A percentile compares a stretch with the other conserved stretches of the same genome.
These are phyloP conservation scores for Aquanectria penicillioides DNA, from an alignment of 2,329 filamentous ascomycete species.

Conservation along the genomic window DNA sequence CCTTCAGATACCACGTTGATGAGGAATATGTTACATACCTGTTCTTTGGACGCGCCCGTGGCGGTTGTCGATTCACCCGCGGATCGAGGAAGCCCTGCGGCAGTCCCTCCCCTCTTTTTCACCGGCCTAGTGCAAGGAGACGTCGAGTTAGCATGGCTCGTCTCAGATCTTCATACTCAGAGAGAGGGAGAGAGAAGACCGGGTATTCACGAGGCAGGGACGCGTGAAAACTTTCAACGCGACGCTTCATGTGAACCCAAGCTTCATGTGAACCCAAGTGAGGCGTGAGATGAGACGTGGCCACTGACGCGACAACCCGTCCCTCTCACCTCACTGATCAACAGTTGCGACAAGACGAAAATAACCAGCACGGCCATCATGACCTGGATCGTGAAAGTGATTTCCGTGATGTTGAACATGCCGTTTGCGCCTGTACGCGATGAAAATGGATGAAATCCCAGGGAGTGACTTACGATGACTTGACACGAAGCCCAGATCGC, in stretches of 20 bases:
- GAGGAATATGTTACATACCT: slow-evolving; percentile 55
- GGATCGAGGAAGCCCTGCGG: slow-evolving; percentile 73
- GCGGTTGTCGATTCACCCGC: slow-evolving; percentile 72
- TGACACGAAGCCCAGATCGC: slow-evolving; percentile 71
- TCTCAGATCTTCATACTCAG: not conserved
- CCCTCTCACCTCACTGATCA: not conserved
- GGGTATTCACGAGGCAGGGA: not conserved
- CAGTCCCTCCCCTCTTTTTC: slow-evolving; percentile 77
- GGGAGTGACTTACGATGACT: slow-evolving; percentile 70
- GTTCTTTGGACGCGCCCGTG: slow-evolving; percentile 62
- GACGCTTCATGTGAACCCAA: not conserved
- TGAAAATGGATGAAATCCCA: slow-evolving; percentile 3
- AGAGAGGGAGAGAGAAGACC: not conserved
- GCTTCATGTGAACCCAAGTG: slow-evolving; percentile 1
- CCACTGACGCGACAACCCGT: slow-evolving; percentile 24
- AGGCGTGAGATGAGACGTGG: slow-evolving; percentile 24
- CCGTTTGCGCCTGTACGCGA: not conserved
- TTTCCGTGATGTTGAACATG: not conserved
- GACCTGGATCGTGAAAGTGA: not conserved
- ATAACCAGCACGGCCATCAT: too few species aligned
- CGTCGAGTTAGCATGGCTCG: slow-evolving; percentile 37
- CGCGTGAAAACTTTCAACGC: slow-evolving; percentile 1
- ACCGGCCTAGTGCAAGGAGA: slow-evolving; percentile 62
- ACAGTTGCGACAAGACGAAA: not conserved
- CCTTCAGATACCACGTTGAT: too few species aligned